These are phyloP conservation scores for Nephromyces sp. DNA, from an alignment of 169 alveolate genomes.

Conservation along the genomic window DNA sequence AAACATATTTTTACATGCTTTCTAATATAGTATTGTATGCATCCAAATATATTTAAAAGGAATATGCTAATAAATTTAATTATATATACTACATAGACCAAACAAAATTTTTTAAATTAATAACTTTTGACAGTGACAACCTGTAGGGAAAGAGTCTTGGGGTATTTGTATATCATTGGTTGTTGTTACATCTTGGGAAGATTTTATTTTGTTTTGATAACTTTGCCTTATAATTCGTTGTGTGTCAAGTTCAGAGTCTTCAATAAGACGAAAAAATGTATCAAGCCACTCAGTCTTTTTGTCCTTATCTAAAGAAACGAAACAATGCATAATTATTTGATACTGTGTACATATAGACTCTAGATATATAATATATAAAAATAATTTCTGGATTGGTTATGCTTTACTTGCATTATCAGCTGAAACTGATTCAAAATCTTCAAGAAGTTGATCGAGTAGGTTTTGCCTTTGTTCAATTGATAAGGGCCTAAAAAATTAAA, in stretches of 20 bases:
- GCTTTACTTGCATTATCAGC: background rate
- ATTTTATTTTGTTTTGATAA: background rate
- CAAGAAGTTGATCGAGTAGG: background rate
- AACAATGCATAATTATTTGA: background rate
- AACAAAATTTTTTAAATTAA: too few relatives aligned
- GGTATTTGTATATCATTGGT: background rate
- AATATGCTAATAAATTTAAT: too few relatives aligned
- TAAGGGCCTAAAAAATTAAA: background rate
- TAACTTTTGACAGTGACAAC: too few relatives aligned
- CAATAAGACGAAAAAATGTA: background rate
- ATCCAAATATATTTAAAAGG: too few relatives aligned
- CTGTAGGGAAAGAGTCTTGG: too few relatives aligned
- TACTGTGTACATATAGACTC: background rate
- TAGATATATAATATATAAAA: background rate
- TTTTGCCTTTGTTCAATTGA: background rate
- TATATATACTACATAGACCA: too few relatives aligned
- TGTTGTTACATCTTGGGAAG: background rate
- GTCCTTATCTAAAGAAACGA: background rate
- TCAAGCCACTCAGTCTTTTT: background rate
- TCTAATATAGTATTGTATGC: too few relatives aligned
- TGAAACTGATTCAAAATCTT: background rate
- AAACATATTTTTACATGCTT: background rate
- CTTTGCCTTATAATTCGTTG: slow-evolving; percentile 6
- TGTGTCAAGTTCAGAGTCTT: slow-evolving; percentile 12
- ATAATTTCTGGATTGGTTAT: background rate